phyloP scores from a whole-genome alignment of 257 asterid genomes.

The Solanum medicagineum region DNA sequence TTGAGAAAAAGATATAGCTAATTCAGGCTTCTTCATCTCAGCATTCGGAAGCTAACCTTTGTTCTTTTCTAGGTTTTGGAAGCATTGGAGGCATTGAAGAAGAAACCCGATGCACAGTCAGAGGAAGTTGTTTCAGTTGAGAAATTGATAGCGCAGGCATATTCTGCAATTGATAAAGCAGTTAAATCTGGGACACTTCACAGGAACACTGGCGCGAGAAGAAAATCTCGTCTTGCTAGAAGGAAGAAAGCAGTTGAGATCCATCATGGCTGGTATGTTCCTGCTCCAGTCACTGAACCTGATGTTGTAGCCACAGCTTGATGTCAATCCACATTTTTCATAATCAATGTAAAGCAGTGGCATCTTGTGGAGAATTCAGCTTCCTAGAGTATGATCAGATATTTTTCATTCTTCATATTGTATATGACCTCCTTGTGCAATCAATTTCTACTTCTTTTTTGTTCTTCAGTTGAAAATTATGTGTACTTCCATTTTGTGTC shows the following conservation, averaged over 20 bases:
- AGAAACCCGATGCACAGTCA: slow-evolving; percentile 60
- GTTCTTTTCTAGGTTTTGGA: slow-evolving; percentile 46
- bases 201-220: slow-evolving; percentile 88
- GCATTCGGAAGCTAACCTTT: not conserved
- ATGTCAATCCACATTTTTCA: not conserved
- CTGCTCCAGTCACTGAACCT: slow-evolving; percentile 25
- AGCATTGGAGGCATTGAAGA: slow-evolving; percentile 53
- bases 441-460: not conserved
- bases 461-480: not conserved
- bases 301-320: slow-evolving; percentile 20
- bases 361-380: not conserved
- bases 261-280: slow-evolving; percentile 82
- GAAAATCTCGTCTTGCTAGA: slow-evolving; percentile 92
- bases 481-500: not conserved
- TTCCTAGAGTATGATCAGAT: not conserved
- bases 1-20: not conserved
- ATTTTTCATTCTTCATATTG: not conserved
- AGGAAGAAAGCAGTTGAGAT: slow-evolving; percentile 76
- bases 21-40: not conserved
- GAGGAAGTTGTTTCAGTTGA: slow-evolving; percentile 67
- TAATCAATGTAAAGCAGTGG: not conserved
- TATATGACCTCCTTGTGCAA: slow-evolving; percentile 2
- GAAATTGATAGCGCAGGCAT: slow-evolving; percentile 81
- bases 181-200: slow-evolving; percentile 70
- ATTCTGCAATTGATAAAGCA: slow-evolving; percentile 82